phyloP scores from a whole-genome alignment of 148 eudicot species.

The Chenopodium formosanum region DNA sequence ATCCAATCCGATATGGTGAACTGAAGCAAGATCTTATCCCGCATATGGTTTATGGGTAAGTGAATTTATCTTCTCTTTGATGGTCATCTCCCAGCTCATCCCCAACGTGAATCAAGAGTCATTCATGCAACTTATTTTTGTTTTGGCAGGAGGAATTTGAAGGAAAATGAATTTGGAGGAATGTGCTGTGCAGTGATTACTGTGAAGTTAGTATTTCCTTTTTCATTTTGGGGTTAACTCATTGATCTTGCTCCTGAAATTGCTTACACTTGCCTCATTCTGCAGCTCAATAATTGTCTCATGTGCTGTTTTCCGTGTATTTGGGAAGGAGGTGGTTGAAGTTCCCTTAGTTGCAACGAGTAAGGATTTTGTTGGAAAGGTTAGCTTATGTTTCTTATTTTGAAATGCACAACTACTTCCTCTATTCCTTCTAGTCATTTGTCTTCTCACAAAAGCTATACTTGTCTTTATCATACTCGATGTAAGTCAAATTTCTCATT shows the following conservation, averaged over 20 bases:
- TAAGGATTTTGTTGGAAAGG: slow-evolving; percentile 61
- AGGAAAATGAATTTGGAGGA: slow-evolving; percentile 72
- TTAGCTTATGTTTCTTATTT: slow-evolving; percentile 20
- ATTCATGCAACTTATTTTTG: background rate
- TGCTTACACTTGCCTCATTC: slow-evolving; percentile 5
- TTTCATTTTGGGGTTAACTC: background rate
- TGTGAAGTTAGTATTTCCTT: slow-evolving; percentile 54
- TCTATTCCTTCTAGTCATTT: background rate
- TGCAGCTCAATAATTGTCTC: slow-evolving; percentile 74
- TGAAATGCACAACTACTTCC: background rate
- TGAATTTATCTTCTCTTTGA: slow-evolving; percentile 6
- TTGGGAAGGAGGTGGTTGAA: slow-evolving; percentile 79
- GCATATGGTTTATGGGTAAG: slow-evolving; percentile 88
- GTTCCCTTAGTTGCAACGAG: slow-evolving; percentile 80
- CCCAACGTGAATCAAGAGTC: background rate
- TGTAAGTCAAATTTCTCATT: too few relatives aligned
- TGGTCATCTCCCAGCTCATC: background rate
- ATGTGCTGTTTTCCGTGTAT: slow-evolving; percentile 72
- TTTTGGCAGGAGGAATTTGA: slow-evolving; percentile 51
- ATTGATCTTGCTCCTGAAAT: background rate
- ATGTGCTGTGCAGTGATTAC: slow-evolving; percentile 74
- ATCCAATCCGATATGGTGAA: slow-evolving; percentile 58
- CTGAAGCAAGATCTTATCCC: slow-evolving; percentile 71
- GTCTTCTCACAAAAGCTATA: too few relatives aligned
- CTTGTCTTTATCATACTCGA: too few relatives aligned